Evolutionary conservation across 2,329 filamentous ascomycete species (phyloP), one percentile per base, ranked within the genome.

Genomic region (Acephala macrosclerotiorum): DNA sequence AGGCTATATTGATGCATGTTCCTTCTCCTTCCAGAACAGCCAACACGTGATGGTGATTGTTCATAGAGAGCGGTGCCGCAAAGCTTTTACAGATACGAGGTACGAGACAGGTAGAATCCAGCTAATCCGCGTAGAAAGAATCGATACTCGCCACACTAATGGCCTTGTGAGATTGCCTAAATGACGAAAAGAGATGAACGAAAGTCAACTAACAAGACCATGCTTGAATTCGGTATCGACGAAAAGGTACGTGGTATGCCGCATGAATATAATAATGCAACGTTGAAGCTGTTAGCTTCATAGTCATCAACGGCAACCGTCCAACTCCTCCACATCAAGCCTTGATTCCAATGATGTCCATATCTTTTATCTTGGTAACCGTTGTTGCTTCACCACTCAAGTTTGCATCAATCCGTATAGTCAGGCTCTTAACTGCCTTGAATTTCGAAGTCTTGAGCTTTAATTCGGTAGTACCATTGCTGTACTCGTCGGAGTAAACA

Each of bases 371-470:
- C 64, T 75, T 74, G 14, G 47, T 75, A 18, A 68, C 33, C 2
- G 64, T 70, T 25, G 49, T 66, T 9, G 66, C 66, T 40, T 74
- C 73, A 2, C 73, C 73, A 65, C 72, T 73, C 68, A 74, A 58
- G 60, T 75, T 75, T 18, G 71, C 71, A 70, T 74, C 73, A n/a
- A 74, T 58, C 20, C 69, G 65, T 20, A 75, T 70, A 16, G 70
- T 69, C 64, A 75, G 53, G 58, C 73, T 75, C 68, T 71, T 75
- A 29, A 74, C 62, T 0, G 53, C 70, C 2, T 64, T 69, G 64
- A 75, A 75, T 51, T 75, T 75, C n/a, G 69, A 72, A 35, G 67
- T 68, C 58, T 75, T 75, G 16, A 75, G 58, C 62, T 74, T 74
- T 33, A 75, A 40, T 51, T 73, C 71, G 0, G 72, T 66, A 16